Evolutionary conservation across 805 yeast genomes (phyloP), one percentile per base, ranked within the genome.

Genomic region (Yamadazyma olivae): DNA sequence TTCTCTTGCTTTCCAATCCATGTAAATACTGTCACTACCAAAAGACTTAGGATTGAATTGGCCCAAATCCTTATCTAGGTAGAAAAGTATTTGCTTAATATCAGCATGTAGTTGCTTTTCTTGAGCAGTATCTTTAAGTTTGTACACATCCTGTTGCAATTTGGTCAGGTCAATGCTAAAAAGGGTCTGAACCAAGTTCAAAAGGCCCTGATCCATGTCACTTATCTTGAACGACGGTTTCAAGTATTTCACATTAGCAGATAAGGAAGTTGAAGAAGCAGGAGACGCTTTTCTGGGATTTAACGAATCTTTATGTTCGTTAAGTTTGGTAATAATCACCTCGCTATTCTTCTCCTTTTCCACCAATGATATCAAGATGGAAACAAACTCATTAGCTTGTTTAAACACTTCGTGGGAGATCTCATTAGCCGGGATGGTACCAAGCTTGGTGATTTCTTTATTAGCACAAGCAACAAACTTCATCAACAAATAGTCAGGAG

Each of bases 131-230:
- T 60, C 65, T 41, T 71, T 74, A 29, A 64, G 51, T 19, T 57
- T 57, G 27, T 64, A 54, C 2, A 81, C 55, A 48, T 79, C 86
- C 27, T 67, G 71, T 48, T 82, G 88, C 8, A 84, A 39, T 35
- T 67, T 64, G 1, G 64, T 45, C 3, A 59, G 65, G 33, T 77
- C 76, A 2, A 77, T 62, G 3, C 53, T 49, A 49, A 83, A 80
- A n/a, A 83, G 36, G 3, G 59, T 54, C 25, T 65, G 69, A 7
- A 84, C 48, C 17, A 74, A 57, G n/a, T 19, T 33, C 6, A 65
- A 40, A 35, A 51, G 33, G 1, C 79, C 70, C 40, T 70, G 66
- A 14, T 77, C 74, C 58, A 83, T 75, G 41, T 82, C 86, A 0
- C 67, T 44, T 1, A 79, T 37, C 24, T 70, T 64, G 49, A 71